A percentile compares a stretch with the other conserved stretches of the same genome.
Conservation (phyloP, 1,284 basidiomycete genomes). For the Fomitopsis pinicola region DNA sequence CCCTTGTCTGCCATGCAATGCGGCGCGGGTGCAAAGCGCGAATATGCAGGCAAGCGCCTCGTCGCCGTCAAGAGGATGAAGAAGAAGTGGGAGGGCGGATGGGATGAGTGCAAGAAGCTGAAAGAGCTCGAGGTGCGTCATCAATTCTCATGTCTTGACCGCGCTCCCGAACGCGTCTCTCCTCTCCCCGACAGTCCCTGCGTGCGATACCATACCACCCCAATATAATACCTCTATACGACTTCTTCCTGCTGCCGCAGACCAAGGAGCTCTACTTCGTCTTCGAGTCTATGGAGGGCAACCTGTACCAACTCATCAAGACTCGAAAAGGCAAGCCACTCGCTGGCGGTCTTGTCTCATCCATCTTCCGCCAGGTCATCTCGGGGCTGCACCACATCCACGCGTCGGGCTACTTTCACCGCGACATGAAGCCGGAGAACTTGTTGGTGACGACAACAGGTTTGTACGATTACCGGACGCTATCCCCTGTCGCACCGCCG, state of each 20-base stretch:
- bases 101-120: constrained; percentile 93
- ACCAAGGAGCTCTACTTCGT: constrained; percentile 98
- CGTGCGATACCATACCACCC: constrained; percentile 93
- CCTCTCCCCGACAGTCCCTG: constrained; percentile 63
- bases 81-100: constrained; percentile 94
- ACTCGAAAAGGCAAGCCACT: constrained; percentile 91
- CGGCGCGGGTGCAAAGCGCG: constrained; percentile 81
- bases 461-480: constrained; percentile 87
- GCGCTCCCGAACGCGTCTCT: constrained; percentile 14
- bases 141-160: constrained; percentile 14
- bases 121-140: constrained; percentile 90
- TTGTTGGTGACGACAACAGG: constrained; percentile 99
- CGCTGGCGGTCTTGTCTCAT: constrained; percentile 92
- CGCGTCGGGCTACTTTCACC: constrained; percentile 91
- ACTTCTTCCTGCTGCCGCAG: constrained; percentile 93
- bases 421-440: constrained; percentile 99
- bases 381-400: constrained; percentile 93
- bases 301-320: constrained; percentile 99
- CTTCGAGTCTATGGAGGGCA: constrained; percentile 99
- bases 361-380: constrained; percentile 92
- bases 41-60: constrained; percentile 91
- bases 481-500: constrained; percentile 56
- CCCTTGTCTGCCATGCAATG: constrained; percentile 90
- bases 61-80: constrained; percentile 99
- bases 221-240: constrained; percentile 98